Evolutionary conservation across 1,284 basidiomycete genomes (phyloP).

Genomic region (Mycena citricolor): DNA sequence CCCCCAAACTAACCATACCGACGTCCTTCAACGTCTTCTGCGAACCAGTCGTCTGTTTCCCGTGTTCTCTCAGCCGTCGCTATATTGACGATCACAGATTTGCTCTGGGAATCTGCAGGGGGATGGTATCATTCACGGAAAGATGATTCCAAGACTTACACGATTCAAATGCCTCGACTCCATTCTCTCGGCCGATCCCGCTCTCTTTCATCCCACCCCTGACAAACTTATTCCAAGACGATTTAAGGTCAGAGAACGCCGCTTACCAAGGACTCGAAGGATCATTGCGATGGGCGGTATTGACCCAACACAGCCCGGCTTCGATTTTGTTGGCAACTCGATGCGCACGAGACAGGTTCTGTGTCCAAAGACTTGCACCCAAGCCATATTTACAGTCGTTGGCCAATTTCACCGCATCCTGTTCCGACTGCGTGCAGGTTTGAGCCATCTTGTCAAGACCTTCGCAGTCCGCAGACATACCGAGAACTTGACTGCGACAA

Average conservation of each 20-base stretch:
- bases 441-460: neutral
- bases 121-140: slow-evolving; percentile 51
- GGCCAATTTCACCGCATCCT: slow-evolving; percentile 65
- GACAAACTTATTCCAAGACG: slow-evolving; percentile 22
- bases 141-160: slow-evolving; percentile 53
- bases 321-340: slow-evolving; percentile 66
- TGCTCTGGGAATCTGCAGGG: slow-evolving; percentile 77
- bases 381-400: slow-evolving; percentile 78
- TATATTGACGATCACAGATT: slow-evolving; percentile 73
- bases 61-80: slow-evolving; percentile 59
- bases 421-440: slow-evolving; percentile 47
- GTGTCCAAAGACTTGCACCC: slow-evolving; percentile 81
- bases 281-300: slow-evolving; percentile 84
- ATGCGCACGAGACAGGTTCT: slow-evolving; percentile 69
- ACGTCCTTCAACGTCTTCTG: slow-evolving; percentile 47
- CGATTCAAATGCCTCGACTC: slow-evolving; percentile 72
- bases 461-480: slow-evolving; percentile 51
- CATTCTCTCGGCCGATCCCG: slow-evolving; percentile 81
- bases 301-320: slow-evolving; percentile 81
- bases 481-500: slow-evolving; percentile 64
- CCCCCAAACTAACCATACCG: slow-evolving; percentile 59
- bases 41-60: slow-evolving; percentile 74
- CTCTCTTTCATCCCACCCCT: slow-evolving; percentile 88
- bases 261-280: slow-evolving; percentile 81
- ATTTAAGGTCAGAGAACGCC: slow-evolving; percentile 3